Conservation (phyloP, 148 eudicot species). For the Limonium bicolor region DNA sequence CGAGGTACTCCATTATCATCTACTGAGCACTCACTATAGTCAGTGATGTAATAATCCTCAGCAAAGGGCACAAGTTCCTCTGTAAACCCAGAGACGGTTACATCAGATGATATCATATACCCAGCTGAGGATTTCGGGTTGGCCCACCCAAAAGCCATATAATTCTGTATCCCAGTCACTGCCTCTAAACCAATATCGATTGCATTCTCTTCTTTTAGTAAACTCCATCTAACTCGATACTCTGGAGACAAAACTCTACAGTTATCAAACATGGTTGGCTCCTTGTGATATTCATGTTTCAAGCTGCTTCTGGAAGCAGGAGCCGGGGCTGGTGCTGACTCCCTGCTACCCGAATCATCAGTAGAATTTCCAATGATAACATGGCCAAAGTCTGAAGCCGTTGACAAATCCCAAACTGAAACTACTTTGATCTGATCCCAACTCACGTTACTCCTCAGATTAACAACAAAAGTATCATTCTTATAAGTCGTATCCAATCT, state of each 20-base stretch:
- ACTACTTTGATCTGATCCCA: conserved; percentile 66
- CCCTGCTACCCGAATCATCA: conserved; percentile 15
- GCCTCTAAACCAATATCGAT: conserved; percentile 84
- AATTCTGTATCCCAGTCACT: conserved; percentile 45
- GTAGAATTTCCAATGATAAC: conserved; percentile 20
- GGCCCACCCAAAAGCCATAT: conserved; percentile 97
- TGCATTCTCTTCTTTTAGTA: conserved; percentile 33
- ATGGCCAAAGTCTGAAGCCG: conserved; percentile 75
- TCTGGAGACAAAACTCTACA: conserved; percentile 47
- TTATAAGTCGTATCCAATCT: conserved; percentile 41
- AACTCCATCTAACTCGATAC: conserved; percentile 77
- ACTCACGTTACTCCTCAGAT: conserved; percentile 39
- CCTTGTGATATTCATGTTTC: conserved; percentile 11
- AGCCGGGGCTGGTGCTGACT: conserved; percentile 20
- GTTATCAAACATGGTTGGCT: conserved; percentile 82
- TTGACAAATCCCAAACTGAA: conserved; percentile 60
- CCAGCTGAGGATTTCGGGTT: conserved; percentile 35
- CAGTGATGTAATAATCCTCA: conserved; percentile 69
- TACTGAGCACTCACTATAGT: conserved; percentile 54
- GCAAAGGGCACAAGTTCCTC: conserved; percentile 58
- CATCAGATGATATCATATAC: conserved; percentile 69
- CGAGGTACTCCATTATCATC: conserved; percentile 29
- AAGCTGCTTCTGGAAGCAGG: conserved; percentile 7
- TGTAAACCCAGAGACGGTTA: conserved; percentile 57
- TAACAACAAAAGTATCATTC: conserved; percentile 57